A percentile compares a stretch with the other conserved stretches of the same genome.
phyloP scores from a whole-genome alignment of 192 early-diverging fungal species.

The Coemansia sp. region DNA sequence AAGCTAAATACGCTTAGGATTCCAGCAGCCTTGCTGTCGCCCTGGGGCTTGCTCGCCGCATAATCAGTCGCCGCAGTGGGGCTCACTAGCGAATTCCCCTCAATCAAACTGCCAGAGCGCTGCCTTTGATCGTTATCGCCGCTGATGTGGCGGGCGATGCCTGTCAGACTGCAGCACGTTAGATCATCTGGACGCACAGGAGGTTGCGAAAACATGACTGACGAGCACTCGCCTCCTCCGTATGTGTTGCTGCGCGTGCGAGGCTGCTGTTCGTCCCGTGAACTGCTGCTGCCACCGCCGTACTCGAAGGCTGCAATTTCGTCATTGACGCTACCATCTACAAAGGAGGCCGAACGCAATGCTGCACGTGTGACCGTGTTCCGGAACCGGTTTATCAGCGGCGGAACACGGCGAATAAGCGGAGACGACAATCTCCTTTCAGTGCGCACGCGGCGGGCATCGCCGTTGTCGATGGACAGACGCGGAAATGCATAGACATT shows the following conservation, averaged over 20 bases:
- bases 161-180: not conserved
- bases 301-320: conserved; percentile 25
- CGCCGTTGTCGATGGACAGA: conserved; percentile 12
- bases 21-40: conserved; percentile 11
- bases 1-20: conserved; percentile 42
- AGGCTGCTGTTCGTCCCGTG: not conserved
- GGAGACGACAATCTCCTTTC: conserved; percentile 6
- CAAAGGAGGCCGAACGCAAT: conserved; percentile 29
- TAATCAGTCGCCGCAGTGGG: not conserved
- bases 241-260: not conserved
- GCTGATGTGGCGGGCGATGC: not conserved
- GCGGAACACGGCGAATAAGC: conserved; percentile 11
- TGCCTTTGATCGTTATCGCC: not conserved
- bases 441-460: not conserved
- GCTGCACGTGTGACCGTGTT: conserved; percentile 25
- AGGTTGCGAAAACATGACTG: not conserved
- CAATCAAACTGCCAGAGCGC: not conserved
- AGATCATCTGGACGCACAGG: not conserved
- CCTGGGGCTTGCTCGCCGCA: not conserved
- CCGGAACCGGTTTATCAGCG: conserved; percentile 20
- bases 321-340: conserved; percentile 31
- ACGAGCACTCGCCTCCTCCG: not conserved
- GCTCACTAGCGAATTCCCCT: not conserved
- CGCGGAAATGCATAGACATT: conserved; percentile 25
- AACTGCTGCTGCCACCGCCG: not conserved